These are phyloP conservation scores for Fusarium sp. DNA, from an alignment of 2,329 filamentous ascomycete genomes.

Conservation along the genomic window DNA sequence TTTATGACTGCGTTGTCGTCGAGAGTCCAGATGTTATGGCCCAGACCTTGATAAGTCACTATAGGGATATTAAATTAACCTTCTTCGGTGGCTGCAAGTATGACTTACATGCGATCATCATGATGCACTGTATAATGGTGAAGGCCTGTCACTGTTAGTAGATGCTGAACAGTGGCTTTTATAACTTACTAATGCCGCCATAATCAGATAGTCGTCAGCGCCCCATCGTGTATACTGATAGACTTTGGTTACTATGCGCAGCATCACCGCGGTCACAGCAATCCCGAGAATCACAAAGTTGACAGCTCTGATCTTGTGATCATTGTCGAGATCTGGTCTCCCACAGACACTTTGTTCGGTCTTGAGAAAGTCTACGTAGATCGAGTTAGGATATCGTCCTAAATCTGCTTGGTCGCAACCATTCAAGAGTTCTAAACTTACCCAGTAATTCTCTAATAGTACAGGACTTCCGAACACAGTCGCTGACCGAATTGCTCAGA, in stretches of 20 bases:
- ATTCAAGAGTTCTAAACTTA: not conserved
- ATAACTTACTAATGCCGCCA: not conserved
- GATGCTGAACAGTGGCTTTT: fast-evolving
- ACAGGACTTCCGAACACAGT: not conserved
- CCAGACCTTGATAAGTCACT: not conserved
- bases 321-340: constrained; percentile 5
- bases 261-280: not conserved
- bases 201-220: not conserved
- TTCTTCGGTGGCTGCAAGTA: fast-evolving
- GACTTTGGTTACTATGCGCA: not conserved
- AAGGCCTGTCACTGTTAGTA: fast-evolving
- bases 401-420: too few species aligned
- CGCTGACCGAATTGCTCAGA: fast-evolving
- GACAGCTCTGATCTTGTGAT: not conserved
- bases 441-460: not conserved
- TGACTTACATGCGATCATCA: not conserved
- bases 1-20: not conserved
- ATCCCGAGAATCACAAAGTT: not conserved
- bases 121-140: not conserved
- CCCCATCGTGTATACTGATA: not conserved
- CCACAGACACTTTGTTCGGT: not conserved
- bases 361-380: not conserved
- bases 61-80: fast-evolving
- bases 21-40: not conserved
- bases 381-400: too few species aligned